Base-by-base conservation (phyloP, 345 rosid genomes). In the Chamaenerion angustifolium region DNA sequence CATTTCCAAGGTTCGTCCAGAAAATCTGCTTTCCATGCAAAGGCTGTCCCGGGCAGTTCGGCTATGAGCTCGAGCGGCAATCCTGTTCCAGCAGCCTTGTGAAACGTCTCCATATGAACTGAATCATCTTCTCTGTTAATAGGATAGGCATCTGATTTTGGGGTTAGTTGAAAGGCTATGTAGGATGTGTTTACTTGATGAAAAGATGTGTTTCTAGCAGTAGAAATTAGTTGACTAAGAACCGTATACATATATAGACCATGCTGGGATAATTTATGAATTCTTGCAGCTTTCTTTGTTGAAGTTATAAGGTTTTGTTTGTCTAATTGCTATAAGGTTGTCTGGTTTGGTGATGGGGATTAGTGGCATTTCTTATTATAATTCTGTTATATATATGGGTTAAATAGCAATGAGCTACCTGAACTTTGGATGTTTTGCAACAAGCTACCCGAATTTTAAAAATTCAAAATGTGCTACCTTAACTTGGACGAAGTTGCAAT, bases 11-110 rank as follows among this genome's bases (percentile, higher is more conserved):
- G 88, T 19, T 71, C 96, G 0, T 64, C 85, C 23, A 56, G 93
- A 63, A 96, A 79, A 63, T 93, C 99, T 1, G 99, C 99, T 40
- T 93, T 93, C 62, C 99, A 88, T 42, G 90, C 96, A 13, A 85
- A 75, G 50, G 82, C 86, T 11, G 64, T 77, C 45, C 62, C 85
- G 18, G 74, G 71, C 43, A 55, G 68, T 61, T 75, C 88, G 11
- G 71, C 76, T 21, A 63, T 77, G 69, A 74, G 64, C 16, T 60
- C 73, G 13, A 54, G 65, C 56, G 64, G 75, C 61, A 78, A 64
- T 56, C 80, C 82, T 16, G 74, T 85, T 60, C 94, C 79, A 31
- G 86, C 88, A 6, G 68, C 79, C 12, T 72, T 56, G 64, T 56
- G 52, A 17, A 16, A 19, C 10, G 23, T 11, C 40, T 10, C 12